These are phyloP conservation scores for Dactylellina cionopaga DNA, from an alignment of 2,329 filamentous ascomycete species.

Conservation along the genomic window DNA sequence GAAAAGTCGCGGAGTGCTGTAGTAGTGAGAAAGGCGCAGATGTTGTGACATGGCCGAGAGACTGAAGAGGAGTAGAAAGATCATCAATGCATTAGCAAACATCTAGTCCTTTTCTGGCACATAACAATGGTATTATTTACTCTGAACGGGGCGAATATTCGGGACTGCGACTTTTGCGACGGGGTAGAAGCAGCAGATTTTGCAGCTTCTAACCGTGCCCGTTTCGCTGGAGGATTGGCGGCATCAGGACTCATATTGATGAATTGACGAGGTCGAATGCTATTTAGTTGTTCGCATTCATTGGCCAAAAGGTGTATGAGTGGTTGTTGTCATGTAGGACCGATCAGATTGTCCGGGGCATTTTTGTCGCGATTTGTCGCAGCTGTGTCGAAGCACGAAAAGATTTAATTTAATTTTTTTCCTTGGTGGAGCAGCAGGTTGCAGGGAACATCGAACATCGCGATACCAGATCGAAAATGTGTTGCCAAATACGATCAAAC, in stretches of 20 bases:
- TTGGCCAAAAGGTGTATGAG: not conserved
- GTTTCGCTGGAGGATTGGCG: conserved; percentile 45
- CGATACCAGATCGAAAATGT: too few relatives aligned
- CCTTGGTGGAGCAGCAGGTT: not conserved
- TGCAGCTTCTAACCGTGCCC: conserved; percentile 38
- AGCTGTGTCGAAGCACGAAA: conserved; percentile 1
- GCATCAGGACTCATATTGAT: conserved; percentile 24
- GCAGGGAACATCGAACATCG: not conserved
- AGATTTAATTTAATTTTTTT: conserved; percentile 45
- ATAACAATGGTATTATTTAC: too few relatives aligned
- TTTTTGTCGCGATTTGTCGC: conserved; percentile 15
- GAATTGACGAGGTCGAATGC: not conserved
- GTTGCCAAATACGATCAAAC: too few relatives aligned
- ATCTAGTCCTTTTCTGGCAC: too few relatives aligned
- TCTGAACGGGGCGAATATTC: conserved; percentile 92
- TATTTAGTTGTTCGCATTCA: not conserved
- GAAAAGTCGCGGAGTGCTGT: conserved; percentile 89
- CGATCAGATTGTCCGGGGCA: not conserved
- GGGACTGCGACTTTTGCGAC: conserved; percentile 66
- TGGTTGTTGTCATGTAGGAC: not conserved
- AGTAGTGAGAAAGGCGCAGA: conserved; percentile 88
- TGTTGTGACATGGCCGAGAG: conserved; percentile 90
- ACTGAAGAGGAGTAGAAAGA: conserved; percentile 67
- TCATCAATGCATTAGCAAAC: not conserved
- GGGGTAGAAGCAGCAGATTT: not conserved